Evolutionary conservation across 805 yeast genomes (phyloP), one percentile per base, ranked within the genome.

Genomic region (Candida silvicultrix): DNA sequence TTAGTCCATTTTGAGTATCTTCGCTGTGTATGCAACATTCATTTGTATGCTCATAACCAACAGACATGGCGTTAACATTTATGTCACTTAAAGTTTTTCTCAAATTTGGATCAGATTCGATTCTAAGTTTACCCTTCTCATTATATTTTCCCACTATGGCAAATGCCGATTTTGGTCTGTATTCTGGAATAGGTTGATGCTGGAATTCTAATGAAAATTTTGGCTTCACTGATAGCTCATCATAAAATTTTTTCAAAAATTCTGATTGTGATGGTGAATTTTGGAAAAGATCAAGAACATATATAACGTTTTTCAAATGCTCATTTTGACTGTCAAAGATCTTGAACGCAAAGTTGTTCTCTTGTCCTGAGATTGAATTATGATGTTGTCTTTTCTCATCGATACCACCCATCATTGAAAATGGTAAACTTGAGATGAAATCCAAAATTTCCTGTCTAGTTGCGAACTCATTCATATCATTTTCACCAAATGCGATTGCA

Each of bases 31-130:
- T 59, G 58, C 89, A 83, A 56, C 76, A 82, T 48, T 82, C 88
- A 57, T 83, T 83, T 44, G 78, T 76, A 58, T 82, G 87, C 52
- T 83, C 88, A 49, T 80, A 84, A 0, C 89, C 89, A 23, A 81
- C 85, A 46, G 82, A 73, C 2, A 77, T 71, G 0, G 75, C 81
- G 38, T 71, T 66, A 2, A 82, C 78, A 1, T 79, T 77, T 4
- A 73, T 49, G 5, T 68, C 62, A 18, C 65, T 68, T 18, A 83
- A 56, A 0, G 70, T 56, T 15, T 67, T 58, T 40, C 78, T 65
- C 54, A 77, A 74, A 2, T 73, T 70, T 0, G 77, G 47, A 31
- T 55, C 62, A 29, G 54, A 58, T 34, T 31, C 47, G 32, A 45
- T 55, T 68, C 72, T 56, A 65, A 68, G 40, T 53, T 62, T 34